Conservation (phyloP, 495 filamentous ascomycete genomes). For the Talaromyces ruber region DNA sequence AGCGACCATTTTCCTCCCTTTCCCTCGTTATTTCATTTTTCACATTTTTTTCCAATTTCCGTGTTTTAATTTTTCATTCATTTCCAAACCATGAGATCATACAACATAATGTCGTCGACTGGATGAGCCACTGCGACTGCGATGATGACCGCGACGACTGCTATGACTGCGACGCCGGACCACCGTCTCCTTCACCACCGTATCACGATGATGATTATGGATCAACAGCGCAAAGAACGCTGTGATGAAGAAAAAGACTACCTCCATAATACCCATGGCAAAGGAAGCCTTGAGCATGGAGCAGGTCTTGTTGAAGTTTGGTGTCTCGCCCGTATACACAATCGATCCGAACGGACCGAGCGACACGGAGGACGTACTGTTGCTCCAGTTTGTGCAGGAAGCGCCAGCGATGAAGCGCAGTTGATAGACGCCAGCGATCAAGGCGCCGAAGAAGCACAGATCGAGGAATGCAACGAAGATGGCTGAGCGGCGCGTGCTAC, state of each 20-base stretch:
- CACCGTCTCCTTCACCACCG: conserved; percentile 34
- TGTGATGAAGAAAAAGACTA: conserved; percentile 73
- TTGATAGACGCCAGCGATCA: conserved; percentile 72
- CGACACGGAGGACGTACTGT: conserved; percentile 40
- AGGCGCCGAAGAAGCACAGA: conserved; percentile 68
- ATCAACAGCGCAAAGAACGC: conserved; percentile 50
- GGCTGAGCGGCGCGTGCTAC: conserved; percentile 60
- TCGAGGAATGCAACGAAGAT: conserved; percentile 73
- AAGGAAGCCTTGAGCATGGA: conserved; percentile 83
- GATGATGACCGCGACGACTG: conserved; percentile 25
- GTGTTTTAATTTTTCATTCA: not conserved
- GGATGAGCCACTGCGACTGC: conserved; percentile 12
- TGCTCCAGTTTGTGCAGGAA: conserved; percentile 54
- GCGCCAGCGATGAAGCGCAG: conserved; percentile 59
- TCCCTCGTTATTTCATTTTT: conserved; percentile 2
- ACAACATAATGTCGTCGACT: conserved; percentile 34
- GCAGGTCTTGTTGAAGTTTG: conserved; percentile 64
- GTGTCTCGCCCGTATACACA: conserved; percentile 25
- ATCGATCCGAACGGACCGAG: conserved; percentile 52
- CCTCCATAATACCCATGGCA: conserved; percentile 83
- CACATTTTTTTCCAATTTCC: not conserved
- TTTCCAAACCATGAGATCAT: conserved; percentile 7
- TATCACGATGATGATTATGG: conserved; percentile 33
- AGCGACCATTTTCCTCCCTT: not conserved
- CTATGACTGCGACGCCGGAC: conserved; percentile 34